phyloP scores from a whole-genome alignment of 805 yeast genomes.

The Wickerhamiella sergipiensis region DNA sequence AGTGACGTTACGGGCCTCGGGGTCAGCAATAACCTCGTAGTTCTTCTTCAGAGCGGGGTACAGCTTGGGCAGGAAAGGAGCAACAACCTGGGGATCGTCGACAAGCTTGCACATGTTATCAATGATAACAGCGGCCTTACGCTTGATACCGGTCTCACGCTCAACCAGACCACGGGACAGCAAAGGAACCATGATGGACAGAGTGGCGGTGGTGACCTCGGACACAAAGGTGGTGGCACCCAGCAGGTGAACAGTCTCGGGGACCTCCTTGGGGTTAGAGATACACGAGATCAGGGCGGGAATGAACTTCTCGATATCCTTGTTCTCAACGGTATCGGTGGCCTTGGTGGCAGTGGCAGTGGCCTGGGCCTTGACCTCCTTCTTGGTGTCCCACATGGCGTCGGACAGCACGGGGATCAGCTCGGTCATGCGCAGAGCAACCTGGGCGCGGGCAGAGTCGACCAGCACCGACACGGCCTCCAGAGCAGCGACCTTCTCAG shows the following conservation, averaged over 20 bases:
- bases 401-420: constrained; percentile 96
- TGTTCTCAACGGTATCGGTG: constrained; percentile 96
- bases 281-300: constrained; percentile 95
- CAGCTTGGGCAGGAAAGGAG: constrained; percentile 93
- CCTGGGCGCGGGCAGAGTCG: constrained; percentile 87
- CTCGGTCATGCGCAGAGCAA: constrained; percentile 99
- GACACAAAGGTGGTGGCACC: constrained; percentile 99
- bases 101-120: constrained; percentile 99
- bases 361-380: constrained; percentile 95
- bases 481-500: constrained; percentile 87
- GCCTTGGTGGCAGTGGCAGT: constrained; percentile 89
- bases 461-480: constrained; percentile 77
- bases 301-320: constrained; percentile 98
- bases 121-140: constrained; percentile 98
- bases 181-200: constrained; percentile 98
- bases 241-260: constrained; percentile 95
- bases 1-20: constrained; percentile 99
- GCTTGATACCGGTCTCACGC: constrained; percentile 98
- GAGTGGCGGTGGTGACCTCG: constrained; percentile 98
- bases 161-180: constrained; percentile 99
- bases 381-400: constrained; percentile 99
- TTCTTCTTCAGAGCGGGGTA: constrained; percentile 93
- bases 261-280: constrained; percentile 92
- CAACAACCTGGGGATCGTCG: constrained; percentile 99
- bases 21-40: constrained; percentile 96